Conservation (phyloP, 1,139 yeast species). For the Pichia cactophila region DNA sequence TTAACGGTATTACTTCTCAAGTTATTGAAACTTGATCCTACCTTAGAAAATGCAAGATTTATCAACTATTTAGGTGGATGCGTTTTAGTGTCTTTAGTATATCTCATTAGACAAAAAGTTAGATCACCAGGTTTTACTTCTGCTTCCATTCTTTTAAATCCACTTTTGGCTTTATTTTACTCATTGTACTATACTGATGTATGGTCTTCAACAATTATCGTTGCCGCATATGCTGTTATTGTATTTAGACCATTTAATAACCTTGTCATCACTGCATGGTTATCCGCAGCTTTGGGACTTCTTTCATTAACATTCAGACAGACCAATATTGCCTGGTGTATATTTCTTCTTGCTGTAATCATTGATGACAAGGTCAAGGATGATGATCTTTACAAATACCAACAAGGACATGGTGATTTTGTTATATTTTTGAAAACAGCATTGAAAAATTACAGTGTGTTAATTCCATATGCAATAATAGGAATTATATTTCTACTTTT, state of each 20-base stretch:
- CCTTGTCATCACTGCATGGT: constrained; percentile 17
- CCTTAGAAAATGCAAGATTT: constrained; percentile 43
- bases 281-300: constrained; percentile 44
- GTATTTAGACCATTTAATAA: constrained; percentile 23
- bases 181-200: constrained; percentile 86
- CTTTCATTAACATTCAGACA: constrained; percentile 71
- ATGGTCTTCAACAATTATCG: constrained; percentile 73
- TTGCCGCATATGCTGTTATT: constrained; percentile 41
- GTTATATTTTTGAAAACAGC: constrained; percentile 23
- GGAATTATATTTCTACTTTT: constrained; percentile 49
- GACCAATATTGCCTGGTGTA: constrained; percentile 85
- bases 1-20: constrained; percentile 48
- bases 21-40: constrained; percentile 26
- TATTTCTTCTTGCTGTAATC: constrained; percentile 49
- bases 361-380: constrained; percentile 43
- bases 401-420: constrained; percentile 15
- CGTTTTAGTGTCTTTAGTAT: constrained; percentile 41
- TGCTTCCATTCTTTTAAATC: constrained; percentile 48
- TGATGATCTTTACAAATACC: constrained; percentile 25
- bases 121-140: constrained; percentile 38
- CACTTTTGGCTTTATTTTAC: constrained; percentile 66
- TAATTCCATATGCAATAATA: constrained; percentile 49
- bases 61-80: constrained; percentile 61
- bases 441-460: constrained; percentile 25
- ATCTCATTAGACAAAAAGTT: constrained; percentile 26